Conservation (phyloP, 805 yeast genomes). For the Wickerhamomyces hampshirensis region DNA sequence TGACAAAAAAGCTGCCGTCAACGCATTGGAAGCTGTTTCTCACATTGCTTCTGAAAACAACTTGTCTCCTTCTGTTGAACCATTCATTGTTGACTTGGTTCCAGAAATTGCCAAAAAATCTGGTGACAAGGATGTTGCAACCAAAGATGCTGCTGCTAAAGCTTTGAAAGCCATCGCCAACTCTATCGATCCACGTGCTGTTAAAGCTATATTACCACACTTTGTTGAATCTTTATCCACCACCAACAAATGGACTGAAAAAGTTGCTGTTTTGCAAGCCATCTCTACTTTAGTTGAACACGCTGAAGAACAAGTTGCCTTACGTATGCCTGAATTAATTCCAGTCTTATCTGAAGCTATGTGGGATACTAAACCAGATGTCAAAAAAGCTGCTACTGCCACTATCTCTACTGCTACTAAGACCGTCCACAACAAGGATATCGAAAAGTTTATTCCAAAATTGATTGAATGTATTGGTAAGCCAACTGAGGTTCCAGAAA, state of each 20-base stretch:
- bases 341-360: conserved; percentile 98
- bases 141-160: conserved; percentile 66
- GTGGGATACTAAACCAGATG: conserved; percentile 99
- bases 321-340: conserved; percentile 99
- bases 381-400: conserved; percentile 92
- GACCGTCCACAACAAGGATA: conserved; percentile 99
- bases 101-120: conserved; percentile 67
- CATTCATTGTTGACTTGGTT: conserved; percentile 79
- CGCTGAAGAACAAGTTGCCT: conserved; percentile 93
- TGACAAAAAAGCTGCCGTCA: conserved; percentile 77
- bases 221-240: conserved; percentile 60
- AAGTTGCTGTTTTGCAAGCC: conserved; percentile 84
- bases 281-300: conserved; percentile 84
- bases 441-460: conserved; percentile 97
- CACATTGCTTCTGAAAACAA: conserved; percentile 80
- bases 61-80: conserved; percentile 92
- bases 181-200: conserved; percentile 87
- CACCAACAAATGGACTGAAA: conserved; percentile 97
- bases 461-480: conserved; percentile 94
- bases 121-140: conserved; percentile 85
- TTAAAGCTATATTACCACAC: conserved; percentile 85
- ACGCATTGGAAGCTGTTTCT: conserved; percentile 77
- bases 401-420: conserved; percentile 96
- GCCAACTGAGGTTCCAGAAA: conserved; percentile 97
- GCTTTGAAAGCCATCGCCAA: conserved; percentile 76